phyloP scores from a whole-genome alignment of 1,284 basidiomycete genomes.

The Ganoderma leucocontextum region DNA sequence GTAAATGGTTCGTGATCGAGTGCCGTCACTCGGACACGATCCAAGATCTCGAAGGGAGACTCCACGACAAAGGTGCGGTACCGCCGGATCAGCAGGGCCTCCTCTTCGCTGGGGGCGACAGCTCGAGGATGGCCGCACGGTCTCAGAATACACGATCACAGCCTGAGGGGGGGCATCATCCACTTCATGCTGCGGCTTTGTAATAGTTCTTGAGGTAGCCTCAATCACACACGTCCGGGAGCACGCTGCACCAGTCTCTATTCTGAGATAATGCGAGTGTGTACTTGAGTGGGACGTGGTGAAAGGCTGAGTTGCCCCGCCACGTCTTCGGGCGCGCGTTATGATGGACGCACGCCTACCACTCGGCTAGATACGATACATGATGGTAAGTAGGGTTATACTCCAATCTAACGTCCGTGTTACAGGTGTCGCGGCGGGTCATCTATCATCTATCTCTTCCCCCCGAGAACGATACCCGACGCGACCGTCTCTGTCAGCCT shows the following conservation, averaged over 20 bases:
- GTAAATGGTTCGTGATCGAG: neutral
- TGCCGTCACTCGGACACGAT: neutral
- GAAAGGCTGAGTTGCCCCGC: no score
- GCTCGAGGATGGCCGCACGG: neutral
- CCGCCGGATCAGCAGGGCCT: neutral
- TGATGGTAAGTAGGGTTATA: no score
- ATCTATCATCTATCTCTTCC: constrained; percentile 20
- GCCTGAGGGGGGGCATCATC: neutral
- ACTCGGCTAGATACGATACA: no score
- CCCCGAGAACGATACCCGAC: neutral
- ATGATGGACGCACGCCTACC: no score
- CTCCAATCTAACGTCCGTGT: no score
- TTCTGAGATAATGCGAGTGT: no score
- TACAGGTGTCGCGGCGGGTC: neutral
- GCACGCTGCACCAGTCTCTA: no score
- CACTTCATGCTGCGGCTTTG: neutral
- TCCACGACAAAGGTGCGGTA: neutral
- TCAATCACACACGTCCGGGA: no score
- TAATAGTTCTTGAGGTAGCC: no score
- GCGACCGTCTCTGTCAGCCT: constrained; percentile 6
- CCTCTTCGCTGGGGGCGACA: neutral
- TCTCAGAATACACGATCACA: neutral
- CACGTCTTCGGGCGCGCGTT: no score
- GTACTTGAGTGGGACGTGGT: no score
- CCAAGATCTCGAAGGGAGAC: neutral